phyloP scores from a whole-genome alignment of 202 grass and related monocot species.

The Bolboschoenoplectus hybrid region DNA sequence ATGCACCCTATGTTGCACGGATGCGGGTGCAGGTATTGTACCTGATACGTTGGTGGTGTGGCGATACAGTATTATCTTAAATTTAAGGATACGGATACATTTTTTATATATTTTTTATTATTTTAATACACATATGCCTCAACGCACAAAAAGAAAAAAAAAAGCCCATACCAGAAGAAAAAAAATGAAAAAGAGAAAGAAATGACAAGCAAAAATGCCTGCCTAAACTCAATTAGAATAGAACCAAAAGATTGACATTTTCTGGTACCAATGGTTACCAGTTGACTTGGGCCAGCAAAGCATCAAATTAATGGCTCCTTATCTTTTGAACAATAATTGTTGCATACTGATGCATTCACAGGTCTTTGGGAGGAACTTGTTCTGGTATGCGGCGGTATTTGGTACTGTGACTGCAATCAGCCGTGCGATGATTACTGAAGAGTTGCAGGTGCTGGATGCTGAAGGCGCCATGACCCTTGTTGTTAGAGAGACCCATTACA shows the following conservation, averaged over 20 bases:
- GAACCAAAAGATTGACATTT: not conserved
- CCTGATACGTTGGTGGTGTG: no score
- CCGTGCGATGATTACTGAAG: constrained; percentile 81
- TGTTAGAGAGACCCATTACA: constrained; percentile 90
- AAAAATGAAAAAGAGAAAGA: not conserved
- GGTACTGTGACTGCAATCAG: constrained; percentile 94
- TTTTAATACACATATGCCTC: no score
- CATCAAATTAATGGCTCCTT: not conserved
- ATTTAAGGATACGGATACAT: no score
- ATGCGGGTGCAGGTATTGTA: no score
- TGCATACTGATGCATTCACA: constrained; percentile 41
- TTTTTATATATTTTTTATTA: no score
- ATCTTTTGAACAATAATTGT: constrained; percentile 29
- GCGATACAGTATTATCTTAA: no score
- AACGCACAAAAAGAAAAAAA: not conserved
- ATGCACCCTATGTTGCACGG: not conserved
- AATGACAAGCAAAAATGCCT: not conserved
- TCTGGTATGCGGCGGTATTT: constrained; percentile 98
- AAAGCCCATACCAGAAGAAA: not conserved
- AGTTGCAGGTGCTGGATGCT: constrained; percentile 94
- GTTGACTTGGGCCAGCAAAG: not conserved
- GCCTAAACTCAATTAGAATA: not conserved
- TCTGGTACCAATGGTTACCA: constrained; percentile 2
- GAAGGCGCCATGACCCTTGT: constrained; percentile 84
- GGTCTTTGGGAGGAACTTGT: constrained; percentile 93